phyloP scores from a whole-genome alignment of 1,284 basidiomycete genomes.

The Ustilago curta region DNA sequence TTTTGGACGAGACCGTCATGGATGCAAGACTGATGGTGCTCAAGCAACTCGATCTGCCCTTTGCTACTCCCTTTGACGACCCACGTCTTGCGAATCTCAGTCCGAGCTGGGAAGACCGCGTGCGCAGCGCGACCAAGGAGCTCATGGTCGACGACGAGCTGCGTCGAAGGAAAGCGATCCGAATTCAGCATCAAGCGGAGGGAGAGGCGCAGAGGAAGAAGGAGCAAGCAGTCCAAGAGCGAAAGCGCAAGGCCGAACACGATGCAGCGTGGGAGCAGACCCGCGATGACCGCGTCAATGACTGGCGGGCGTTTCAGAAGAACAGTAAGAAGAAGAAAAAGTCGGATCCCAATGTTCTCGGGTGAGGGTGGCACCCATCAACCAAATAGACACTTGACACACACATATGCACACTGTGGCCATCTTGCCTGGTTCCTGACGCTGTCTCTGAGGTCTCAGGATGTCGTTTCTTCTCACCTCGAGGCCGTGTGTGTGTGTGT shows the following conservation, averaged over 20 bases:
- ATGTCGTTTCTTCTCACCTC: not conserved
- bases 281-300: slow-evolving; percentile 63
- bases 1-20: slow-evolving; percentile 68
- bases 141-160: slow-evolving; percentile 74
- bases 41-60: slow-evolving; percentile 64
- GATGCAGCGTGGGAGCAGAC: slow-evolving; percentile 73
- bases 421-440: not conserved
- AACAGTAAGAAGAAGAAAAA: slow-evolving; percentile 62
- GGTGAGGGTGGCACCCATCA: slow-evolving; percentile 23
- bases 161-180: slow-evolving; percentile 70
- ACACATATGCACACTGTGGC: not conserved
- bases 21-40: slow-evolving; percentile 70
- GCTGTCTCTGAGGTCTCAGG: not conserved
- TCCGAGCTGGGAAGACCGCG: slow-evolving; percentile 71
- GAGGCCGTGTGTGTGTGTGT: not conserved
- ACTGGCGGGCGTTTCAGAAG: slow-evolving; percentile 65
- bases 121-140: slow-evolving; percentile 72
- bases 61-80: slow-evolving; percentile 69
- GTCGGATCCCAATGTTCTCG: slow-evolving; percentile 50
- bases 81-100: slow-evolving; percentile 69
- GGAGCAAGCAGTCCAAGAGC: slow-evolving; percentile 71
- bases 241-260: slow-evolving; percentile 70
- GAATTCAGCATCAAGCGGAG: slow-evolving; percentile 73
- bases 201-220: slow-evolving; percentile 73
- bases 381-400: not conserved